Base-by-base conservation (phyloP, 768 basidiomycete genomes). In the Russula foetens region DNA sequence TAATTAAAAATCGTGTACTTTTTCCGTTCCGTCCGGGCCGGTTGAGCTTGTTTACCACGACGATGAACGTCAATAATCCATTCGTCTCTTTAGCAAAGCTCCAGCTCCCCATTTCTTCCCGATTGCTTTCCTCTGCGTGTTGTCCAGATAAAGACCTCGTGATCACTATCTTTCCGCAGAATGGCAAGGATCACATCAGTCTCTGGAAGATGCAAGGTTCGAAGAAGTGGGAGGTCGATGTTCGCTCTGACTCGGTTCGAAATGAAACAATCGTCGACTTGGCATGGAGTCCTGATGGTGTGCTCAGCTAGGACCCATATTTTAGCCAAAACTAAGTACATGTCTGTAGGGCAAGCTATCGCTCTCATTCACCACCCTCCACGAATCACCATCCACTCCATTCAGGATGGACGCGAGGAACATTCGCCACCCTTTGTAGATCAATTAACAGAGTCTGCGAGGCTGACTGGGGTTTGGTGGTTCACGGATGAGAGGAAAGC, bases 71-170 rank as follows among this genome's bases (percentile, higher is more conserved):
- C 43, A 61, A 68, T 43, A 78, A 77, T 55, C 76, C 81, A 2
- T 86, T 86, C 67, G 73, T 79, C 28, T 75, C 82, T 31, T 75
- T 90, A 56, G 81, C 83, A 24, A 77, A 75, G 33, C 70, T 87
- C 31, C 78, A 77, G 45, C 72, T 90, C 14, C 81, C 85, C 7
- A 74, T 81, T 7, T 74, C 81, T 31, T 81, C 81, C 56, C 82
- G 85, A 43, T 66, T 91, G 31, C 72, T 88, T 26, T 59, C 75
- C 11, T 79, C 84, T 23, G 82, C 90, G 49, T 91, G 90, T 67
- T 90, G 90, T 70, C 89, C 90, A 9, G 90, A 92, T 75, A 92
- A 92, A 71, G 90, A 92, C 71, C 75, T 92, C 44, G 73, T 91
- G 4, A 75, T 85, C 28, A 74, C 90, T 8, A 75, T 91, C 52